Percentiles rank a stretch among this genome's conserved stretches.
Evolutionary conservation across 2,329 filamentous ascomycete genomes (phyloP).

Genomic region (Lizonia empirigonia): DNA sequence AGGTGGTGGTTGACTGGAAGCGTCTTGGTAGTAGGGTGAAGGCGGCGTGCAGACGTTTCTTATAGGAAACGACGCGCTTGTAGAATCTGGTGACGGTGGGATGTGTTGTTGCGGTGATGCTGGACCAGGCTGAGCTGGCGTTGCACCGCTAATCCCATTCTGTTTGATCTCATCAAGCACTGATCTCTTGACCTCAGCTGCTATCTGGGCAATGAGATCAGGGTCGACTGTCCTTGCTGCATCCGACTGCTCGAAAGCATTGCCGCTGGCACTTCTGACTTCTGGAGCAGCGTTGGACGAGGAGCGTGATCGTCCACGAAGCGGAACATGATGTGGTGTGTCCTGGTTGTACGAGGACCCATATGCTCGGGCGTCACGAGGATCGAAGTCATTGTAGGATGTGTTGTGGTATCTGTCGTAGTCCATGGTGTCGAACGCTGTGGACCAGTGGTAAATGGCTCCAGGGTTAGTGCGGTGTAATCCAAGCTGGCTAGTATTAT

Average conservation of each 20-base stretch:
- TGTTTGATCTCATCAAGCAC: slow-evolving; percentile 56
- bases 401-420: slow-evolving; percentile 51
- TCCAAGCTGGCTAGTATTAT: slow-evolving; percentile 4
- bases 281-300: slow-evolving; percentile 43
- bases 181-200: slow-evolving; percentile 60
- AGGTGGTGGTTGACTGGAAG: slow-evolving; percentile 36
- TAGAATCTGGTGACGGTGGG: slow-evolving; percentile 53
- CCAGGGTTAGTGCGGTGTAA: slow-evolving; percentile 9
- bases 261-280: slow-evolving; percentile 63
- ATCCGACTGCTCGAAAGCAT: slow-evolving; percentile 60
- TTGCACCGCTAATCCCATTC: slow-evolving; percentile 39
- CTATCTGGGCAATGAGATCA: slow-evolving; percentile 66
- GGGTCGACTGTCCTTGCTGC: slow-evolving; percentile 60
- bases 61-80: slow-evolving; percentile 55
- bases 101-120: slow-evolving; percentile 45
- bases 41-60: slow-evolving; percentile 61
- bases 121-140: slow-evolving; percentile 37
- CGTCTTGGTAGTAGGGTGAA: slow-evolving; percentile 52
- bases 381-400: slow-evolving; percentile 14
- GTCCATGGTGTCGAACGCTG: slow-evolving; percentile 9
- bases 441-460: slow-evolving; percentile 2
- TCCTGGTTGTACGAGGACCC: slow-evolving; percentile 33
- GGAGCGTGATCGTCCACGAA: slow-evolving; percentile 34
- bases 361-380: slow-evolving; percentile 20
- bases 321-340: slow-evolving; percentile 31